Evolutionary conservation across 495 filamentous ascomycete species (phyloP).

Genomic region (Endocarpon pusillum): DNA sequence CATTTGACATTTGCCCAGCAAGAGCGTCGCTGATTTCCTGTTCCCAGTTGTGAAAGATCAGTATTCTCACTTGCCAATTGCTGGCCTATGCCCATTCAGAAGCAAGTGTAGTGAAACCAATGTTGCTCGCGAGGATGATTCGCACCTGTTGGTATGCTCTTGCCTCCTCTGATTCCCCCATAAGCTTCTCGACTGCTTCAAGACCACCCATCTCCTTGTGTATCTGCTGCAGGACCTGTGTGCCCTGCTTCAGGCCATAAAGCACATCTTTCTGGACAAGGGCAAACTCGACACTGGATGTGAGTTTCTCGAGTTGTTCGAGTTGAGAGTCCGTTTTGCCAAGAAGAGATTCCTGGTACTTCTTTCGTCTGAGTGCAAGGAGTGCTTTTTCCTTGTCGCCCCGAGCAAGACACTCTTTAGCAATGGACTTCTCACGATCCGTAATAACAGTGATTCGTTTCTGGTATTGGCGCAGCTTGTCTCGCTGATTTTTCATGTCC

Average conservation of each 20-base stretch:
- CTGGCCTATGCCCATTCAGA: conserved; percentile 6
- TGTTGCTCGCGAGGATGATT: background rate
- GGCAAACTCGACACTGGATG: conserved; percentile 76
- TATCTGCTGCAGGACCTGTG: conserved; percentile 73
- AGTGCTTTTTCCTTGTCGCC: conserved; percentile 67
- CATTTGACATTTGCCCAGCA: conserved; percentile 64
- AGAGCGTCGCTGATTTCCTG: conserved; percentile 87
- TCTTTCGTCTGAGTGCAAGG: conserved; percentile 82
- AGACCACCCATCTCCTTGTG: conserved; percentile 92
- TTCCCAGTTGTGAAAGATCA: conserved; percentile 2
- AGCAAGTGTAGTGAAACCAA: conserved; percentile 1
- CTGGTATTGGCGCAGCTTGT: conserved; percentile 90
- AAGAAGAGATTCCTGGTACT: conserved; percentile 87
- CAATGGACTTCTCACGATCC: conserved; percentile 62
- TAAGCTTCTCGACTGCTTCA: conserved; percentile 78
- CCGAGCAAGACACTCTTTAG: conserved; percentile 56
- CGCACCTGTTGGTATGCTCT: conserved; percentile 71
- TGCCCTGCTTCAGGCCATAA: conserved; percentile 85
- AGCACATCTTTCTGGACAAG: conserved; percentile 90
- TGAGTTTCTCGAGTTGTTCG: conserved; percentile 69
- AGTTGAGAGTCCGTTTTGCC: conserved; percentile 83
- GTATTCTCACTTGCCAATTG: too few relatives aligned
- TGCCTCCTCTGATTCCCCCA: conserved; percentile 81
- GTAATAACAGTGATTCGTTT: conserved; percentile 73
- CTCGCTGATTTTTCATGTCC: conserved; percentile 92